phyloP scores from a whole-genome alignment of 345 rosid genomes.

The Sisymbrium irio region DNA sequence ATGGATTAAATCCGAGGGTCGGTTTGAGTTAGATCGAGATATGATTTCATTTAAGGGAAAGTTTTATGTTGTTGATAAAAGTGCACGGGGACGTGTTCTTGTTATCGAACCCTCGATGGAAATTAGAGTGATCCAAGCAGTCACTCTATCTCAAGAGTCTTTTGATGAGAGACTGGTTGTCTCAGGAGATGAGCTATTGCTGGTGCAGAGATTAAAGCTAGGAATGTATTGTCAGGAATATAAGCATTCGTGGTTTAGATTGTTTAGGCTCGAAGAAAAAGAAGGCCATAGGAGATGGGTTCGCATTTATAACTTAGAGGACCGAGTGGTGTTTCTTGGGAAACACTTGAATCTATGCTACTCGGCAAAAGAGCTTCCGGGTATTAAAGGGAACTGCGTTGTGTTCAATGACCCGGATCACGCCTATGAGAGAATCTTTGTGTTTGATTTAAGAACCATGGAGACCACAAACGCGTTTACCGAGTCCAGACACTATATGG shows the following conservation, averaged over 20 bases:
- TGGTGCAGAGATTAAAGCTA: neutral
- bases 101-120: neutral
- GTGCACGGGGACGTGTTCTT: neutral
- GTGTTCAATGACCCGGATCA: neutral
- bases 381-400: neutral
- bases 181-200: conserved; percentile 5
- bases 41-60: neutral
- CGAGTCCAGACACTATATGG: neutral
- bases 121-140: neutral
- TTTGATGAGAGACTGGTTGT: neutral
- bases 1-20: neutral
- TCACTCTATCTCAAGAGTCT: neutral
- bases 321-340: conserved; percentile 3
- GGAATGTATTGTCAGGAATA: neutral
- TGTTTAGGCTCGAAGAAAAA: conserved; percentile 6
- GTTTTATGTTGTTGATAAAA: neutral
- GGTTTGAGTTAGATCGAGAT: neutral
- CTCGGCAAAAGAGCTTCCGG: neutral
- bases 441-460: neutral
- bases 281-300: neutral
- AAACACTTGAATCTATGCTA: neutral
- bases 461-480: neutral
- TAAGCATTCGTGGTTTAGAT: neutral
- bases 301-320: neutral
- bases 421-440: neutral